phyloP scores from a whole-genome alignment of 768 basidiomycete genomes.

The Galerina sulciceps region DNA sequence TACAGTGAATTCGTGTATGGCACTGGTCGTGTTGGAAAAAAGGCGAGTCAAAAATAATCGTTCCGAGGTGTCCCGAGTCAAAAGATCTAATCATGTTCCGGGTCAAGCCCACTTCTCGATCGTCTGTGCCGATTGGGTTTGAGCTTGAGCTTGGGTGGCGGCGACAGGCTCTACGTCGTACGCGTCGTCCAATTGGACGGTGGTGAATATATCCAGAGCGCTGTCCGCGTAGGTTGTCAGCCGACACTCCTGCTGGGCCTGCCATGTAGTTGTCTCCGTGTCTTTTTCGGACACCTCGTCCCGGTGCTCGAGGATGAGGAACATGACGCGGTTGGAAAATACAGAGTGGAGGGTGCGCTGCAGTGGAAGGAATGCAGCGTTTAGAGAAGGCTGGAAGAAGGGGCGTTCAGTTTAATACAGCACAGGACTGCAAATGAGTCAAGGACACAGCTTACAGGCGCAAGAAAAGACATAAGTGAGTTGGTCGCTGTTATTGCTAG shows the following conservation, averaged over 20 bases:
- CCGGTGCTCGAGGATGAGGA: slow-evolving; percentile 4
- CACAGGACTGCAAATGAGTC: no score
- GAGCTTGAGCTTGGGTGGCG: no score
- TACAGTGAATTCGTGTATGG: neutral
- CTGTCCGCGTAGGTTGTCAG: neutral
- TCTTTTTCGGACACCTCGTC: neutral
- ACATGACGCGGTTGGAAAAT: slow-evolving; percentile 5
- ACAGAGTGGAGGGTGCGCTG: slow-evolving; percentile 8
- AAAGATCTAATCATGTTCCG: no score
- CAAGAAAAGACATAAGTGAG: neutral
- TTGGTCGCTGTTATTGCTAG: neutral
- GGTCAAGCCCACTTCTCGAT: neutral
- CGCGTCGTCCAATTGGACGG: neutral
- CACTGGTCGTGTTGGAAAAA: no score
- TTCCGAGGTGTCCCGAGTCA: no score
- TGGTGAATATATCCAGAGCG: neutral
- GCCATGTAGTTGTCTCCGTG: no score
- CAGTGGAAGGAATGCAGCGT: neutral
- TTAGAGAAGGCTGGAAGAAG: neutral
- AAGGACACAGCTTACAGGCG: neutral
- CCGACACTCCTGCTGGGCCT: neutral
- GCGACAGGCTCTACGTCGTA: neutral
- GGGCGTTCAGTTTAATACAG: no score
- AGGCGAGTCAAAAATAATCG: no score
- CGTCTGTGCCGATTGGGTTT: no score